Percentiles rank a stretch among this genome's conserved stretches.
These are phyloP conservation scores for Aegilops tauschii DNA, from an alignment of 176 grass and related monocot species.

Conservation along the genomic window DNA sequence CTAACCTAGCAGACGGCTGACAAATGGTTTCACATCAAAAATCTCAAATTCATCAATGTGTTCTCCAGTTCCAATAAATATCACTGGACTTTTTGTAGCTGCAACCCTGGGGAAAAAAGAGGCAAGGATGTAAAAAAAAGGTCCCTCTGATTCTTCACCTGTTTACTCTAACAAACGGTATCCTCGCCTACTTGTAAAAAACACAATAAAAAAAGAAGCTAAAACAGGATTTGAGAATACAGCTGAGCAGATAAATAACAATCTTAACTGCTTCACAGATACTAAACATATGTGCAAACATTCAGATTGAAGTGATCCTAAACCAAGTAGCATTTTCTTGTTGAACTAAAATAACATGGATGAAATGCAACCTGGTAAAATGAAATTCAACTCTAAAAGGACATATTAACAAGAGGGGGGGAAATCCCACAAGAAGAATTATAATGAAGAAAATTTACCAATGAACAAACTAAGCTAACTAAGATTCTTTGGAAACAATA, in stretches of 20 bases:
- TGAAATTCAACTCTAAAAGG: neutral
- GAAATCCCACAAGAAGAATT: neutral
- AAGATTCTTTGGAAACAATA: neutral
- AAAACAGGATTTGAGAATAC: neutral
- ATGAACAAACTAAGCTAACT: neutral
- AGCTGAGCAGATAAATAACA: neutral
- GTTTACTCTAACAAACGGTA: neutral
- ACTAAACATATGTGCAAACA: neutral
- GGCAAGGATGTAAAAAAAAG: neutral
- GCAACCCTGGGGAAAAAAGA: constrained; percentile 58
- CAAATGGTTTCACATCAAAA: constrained; percentile 92
- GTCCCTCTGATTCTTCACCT: neutral
- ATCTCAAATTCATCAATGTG: constrained; percentile 86
- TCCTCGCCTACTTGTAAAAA: neutral
- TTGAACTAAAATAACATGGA: neutral
- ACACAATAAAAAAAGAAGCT: neutral
- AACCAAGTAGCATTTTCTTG: neutral
- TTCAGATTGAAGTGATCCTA: neutral
- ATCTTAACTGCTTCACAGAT: neutral
- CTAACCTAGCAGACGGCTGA: constrained; percentile 84
- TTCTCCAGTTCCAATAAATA: constrained; percentile 96
- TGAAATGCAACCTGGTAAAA: neutral
- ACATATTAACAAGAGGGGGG: neutral
- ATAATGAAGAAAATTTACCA: neutral
- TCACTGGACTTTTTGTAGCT: constrained; percentile 84